Evolutionary conservation across 2,329 filamentous ascomycete genomes (phyloP).

Genomic region (Aspergillus pseudonomiae): DNA sequence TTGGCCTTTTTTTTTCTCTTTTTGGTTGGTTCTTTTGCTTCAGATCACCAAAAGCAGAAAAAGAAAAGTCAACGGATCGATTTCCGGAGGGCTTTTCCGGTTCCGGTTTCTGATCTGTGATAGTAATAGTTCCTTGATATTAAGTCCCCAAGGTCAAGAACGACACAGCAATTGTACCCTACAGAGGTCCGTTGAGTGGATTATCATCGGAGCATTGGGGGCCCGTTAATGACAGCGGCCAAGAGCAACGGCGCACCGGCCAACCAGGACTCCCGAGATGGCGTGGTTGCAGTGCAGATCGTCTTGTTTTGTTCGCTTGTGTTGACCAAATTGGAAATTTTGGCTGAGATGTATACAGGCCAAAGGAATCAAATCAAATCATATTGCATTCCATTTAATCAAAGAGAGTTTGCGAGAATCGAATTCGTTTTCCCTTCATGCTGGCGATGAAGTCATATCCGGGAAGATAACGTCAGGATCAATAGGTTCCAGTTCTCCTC

Average conservation of each 20-base stretch:
- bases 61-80: background rate
- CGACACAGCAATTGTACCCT: background rate
- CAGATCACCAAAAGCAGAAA: background rate
- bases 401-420: background rate
- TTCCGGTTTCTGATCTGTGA: background rate
- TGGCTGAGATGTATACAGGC: background rate
- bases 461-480: background rate
- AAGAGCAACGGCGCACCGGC: background rate
- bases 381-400: background rate
- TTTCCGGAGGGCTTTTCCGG: background rate
- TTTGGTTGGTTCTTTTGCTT: background rate
- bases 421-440: background rate
- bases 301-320: background rate
- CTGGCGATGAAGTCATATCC: background rate
- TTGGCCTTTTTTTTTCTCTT: background rate
- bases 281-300: slow-evolving; percentile 12
- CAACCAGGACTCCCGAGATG: slow-evolving; percentile 12
- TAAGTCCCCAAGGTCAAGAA: background rate
- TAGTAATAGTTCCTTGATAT: background rate
- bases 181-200: slow-evolving; percentile 2
- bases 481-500: background rate
- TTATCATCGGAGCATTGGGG: slow-evolving; percentile 1
- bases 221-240: slow-evolving; percentile 1
- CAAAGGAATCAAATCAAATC: no score
- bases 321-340: background rate